These are phyloP conservation scores for Gossypium mustelinum DNA, from an alignment of 345 rosid species.

Conservation along the genomic window DNA sequence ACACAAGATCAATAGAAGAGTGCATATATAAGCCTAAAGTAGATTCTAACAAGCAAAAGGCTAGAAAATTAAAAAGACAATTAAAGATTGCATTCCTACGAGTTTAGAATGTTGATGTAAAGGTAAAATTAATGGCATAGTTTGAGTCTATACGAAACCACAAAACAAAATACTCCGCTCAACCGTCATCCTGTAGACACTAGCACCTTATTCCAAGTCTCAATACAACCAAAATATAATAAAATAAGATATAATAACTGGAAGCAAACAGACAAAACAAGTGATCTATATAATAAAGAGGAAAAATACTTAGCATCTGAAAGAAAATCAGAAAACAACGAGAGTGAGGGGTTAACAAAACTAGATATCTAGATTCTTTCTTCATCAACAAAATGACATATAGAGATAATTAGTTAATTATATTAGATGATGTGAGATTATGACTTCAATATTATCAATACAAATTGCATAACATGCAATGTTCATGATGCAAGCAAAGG, in stretches of 20 bases:
- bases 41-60: neutral
- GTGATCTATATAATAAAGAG: neutral
- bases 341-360: neutral
- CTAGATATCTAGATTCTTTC: neutral
- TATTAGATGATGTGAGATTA: neutral
- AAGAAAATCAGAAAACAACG: neutral
- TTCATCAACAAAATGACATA: neutral
- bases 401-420: neutral
- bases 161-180: neutral
- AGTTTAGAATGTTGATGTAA: neutral
- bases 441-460: neutral
- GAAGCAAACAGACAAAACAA: neutral
- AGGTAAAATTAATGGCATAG: neutral
- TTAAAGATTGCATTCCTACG: neutral
- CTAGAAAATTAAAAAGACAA: neutral
- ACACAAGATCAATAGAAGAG: too few species aligned
- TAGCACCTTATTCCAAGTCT: neutral
- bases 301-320: neutral
- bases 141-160: neutral
- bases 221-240: neutral
- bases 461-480: too few species aligned
- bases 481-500: neutral
- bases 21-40: neutral
- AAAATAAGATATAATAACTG: neutral
- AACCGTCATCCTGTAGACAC: neutral